Conservation (phyloP, 2,329 filamentous ascomycete species). For the Leptographium procerum region DNA sequence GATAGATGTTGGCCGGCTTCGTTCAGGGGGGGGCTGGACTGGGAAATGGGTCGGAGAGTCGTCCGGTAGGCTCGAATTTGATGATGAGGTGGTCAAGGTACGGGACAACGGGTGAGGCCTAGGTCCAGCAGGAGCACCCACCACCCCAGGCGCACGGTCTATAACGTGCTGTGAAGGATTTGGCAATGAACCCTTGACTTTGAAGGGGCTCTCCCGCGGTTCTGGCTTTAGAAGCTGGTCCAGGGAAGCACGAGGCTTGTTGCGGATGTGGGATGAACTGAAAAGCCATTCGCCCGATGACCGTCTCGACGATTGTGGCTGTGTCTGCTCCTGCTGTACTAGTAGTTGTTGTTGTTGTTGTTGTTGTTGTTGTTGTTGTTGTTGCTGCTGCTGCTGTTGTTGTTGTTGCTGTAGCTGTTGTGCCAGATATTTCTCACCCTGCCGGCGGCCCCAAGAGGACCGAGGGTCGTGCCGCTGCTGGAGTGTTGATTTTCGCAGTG, state of each 20-base stretch:
- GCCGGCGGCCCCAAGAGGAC: constrained; percentile 49
- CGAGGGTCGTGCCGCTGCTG: constrained; percentile 71
- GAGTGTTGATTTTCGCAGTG: constrained; percentile 74
- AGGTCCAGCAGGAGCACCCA: constrained; percentile 18
- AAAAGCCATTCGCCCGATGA: constrained; percentile 18
- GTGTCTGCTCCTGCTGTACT: neutral
- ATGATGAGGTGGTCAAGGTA: constrained; percentile 77
- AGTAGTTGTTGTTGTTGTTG: constrained; percentile 3
- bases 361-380: constrained; percentile 29
- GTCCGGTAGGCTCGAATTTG: constrained; percentile 63
- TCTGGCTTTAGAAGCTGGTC: constrained; percentile 64
- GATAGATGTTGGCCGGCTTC: constrained; percentile 29
- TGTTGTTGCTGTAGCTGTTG: constrained; percentile 28
- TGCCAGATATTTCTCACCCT: constrained; percentile 44
- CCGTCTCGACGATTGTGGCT: constrained; percentile 3
- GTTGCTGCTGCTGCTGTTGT: constrained; percentile 18
- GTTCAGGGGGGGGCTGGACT: constrained; percentile 37
- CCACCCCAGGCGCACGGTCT: constrained; percentile 21
- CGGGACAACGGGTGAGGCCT: constrained; percentile 76
- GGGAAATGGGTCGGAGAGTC: constrained; percentile 58
- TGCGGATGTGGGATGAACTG: constrained; percentile 44
- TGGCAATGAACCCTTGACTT: constrained; percentile 37
- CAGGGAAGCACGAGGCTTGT: constrained; percentile 62
- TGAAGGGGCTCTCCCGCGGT: constrained; percentile 53
- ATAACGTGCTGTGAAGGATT: constrained; percentile 42